phyloP scores from a whole-genome alignment of 441 rosid genomes.

The Erodium texanum region DNA sequence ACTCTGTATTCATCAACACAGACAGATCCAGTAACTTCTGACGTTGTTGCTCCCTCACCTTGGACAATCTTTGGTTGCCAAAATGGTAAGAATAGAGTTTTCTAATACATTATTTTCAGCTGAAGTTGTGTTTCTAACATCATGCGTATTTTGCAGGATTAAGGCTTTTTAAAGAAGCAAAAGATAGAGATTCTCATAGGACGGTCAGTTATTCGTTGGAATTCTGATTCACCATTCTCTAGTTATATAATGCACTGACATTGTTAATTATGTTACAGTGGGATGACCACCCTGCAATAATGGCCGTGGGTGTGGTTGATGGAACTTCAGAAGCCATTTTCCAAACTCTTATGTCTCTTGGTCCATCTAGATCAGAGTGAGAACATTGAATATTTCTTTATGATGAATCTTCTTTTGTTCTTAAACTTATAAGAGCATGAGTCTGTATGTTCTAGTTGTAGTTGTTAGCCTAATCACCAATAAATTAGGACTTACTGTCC shows the following conservation, averaged over 20 bases:
- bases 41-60: slow-evolving; percentile 90
- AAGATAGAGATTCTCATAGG: slow-evolving; percentile 64
- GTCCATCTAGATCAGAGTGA: slow-evolving; percentile 93
- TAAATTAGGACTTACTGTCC: no score
- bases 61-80: slow-evolving; percentile 98
- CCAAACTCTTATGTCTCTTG: slow-evolving; percentile 91
- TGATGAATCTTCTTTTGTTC: not conserved
- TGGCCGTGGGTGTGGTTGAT: slow-evolving; percentile 95
- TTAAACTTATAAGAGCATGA: not conserved
- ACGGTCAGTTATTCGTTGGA: slow-evolving; percentile 38
- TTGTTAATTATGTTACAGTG: slow-evolving; percentile 37
- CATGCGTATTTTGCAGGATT: slow-evolving; percentile 46
- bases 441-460: not conserved
- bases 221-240: slow-evolving; percentile 12
- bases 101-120: slow-evolving; percentile 11
- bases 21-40: slow-evolving; percentile 55
- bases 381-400: slow-evolving; percentile 17
- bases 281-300: slow-evolving; percentile 97
- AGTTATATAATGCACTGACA: slow-evolving; percentile 8
- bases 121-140: slow-evolving; percentile 19
- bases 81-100: slow-evolving; percentile 43
- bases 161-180: slow-evolving; percentile 88
- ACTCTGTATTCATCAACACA: slow-evolving; percentile 46
- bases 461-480: no score
- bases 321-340: slow-evolving; percentile 94